Percentiles rank a stretch among this genome's conserved stretches.
These are phyloP conservation scores for Daphne laureola DNA, from an alignment of 441 rosid genomes.

Conservation along the genomic window DNA sequence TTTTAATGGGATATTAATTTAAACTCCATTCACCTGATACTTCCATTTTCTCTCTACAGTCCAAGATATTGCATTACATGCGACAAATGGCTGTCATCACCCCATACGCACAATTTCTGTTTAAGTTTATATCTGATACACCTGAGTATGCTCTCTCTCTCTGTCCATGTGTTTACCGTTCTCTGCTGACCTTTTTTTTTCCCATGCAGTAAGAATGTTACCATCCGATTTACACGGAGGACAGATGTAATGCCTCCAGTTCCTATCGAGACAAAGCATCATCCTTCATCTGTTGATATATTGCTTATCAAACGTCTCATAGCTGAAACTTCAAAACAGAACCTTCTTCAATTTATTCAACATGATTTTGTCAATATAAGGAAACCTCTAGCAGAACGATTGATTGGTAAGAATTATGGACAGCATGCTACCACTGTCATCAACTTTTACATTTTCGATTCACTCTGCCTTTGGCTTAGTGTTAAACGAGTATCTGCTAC, in stretches of 20 bases:
- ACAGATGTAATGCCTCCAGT: slow-evolving; percentile 98
- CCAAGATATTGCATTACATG: slow-evolving; percentile 96
- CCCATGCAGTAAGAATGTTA: slow-evolving; percentile 69
- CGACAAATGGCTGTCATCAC: slow-evolving; percentile 99
- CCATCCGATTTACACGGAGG: slow-evolving; percentile 78
- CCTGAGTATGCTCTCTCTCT: slow-evolving; percentile 55
- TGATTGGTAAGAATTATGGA: slow-evolving; percentile 54
- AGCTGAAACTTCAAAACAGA: slow-evolving; percentile 81
- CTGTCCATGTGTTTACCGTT: neutral
- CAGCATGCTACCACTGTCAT: neutral
- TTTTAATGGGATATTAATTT: neutral
- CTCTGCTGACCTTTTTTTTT: slow-evolving; percentile 11
- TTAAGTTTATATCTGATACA: slow-evolving; percentile 71
- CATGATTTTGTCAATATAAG: slow-evolving; percentile 92
- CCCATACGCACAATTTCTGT: slow-evolving; percentile 88
- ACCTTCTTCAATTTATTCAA: slow-evolving; percentile 85
- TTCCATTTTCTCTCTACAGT: slow-evolving; percentile 39
- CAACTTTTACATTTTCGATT: slow-evolving; percentile 6
- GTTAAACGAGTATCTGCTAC: too few species aligned
- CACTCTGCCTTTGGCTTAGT: neutral
- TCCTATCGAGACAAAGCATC: slow-evolving; percentile 94
- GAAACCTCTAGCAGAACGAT: slow-evolving; percentile 67
- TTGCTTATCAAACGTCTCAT: slow-evolving; percentile 90
- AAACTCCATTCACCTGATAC: neutral
- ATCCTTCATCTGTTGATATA: slow-evolving; percentile 94